Evolutionary conservation across 2,329 filamentous ascomycete species (phyloP), one percentile per base, ranked within the genome.

Genomic region (Dactylellina parvicollis): DNA sequence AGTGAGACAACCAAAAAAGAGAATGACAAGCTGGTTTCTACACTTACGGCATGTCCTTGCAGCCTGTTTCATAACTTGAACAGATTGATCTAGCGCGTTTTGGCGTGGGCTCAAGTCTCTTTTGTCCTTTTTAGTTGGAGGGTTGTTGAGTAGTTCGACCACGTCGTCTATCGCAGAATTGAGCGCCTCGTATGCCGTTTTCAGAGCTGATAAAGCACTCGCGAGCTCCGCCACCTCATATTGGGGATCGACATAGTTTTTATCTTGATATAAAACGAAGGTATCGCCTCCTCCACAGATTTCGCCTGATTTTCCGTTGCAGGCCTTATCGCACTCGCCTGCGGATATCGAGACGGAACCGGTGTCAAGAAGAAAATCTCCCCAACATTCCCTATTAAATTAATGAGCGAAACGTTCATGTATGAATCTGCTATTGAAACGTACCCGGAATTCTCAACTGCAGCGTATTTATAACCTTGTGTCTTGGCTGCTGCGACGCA

Each of bases 401-500:
- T 9, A 7, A 12, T 32, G 3, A 26, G 22, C 4, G 42, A 16
- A 36, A 60, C 2, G 18, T 9, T 20, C n/a, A n/a, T n/a, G n/a
- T n/a, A n/a, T n/a, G n/a, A n/a, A n/a, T n/a, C n/a, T n/a, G n/a
- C n/a, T n/a, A n/a, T n/a, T n/a, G n/a, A n/a, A 16, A 50, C 22
- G 1, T 50, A 61, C 56, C 56, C 56, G 10, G 56, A 61, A 34
- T 61, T 61, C n/a, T 61, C 56, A 38, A 61, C 56, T 1, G 1
- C 56, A 32, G 56, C 56, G n/a, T 61, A 61, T 40, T 61, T 61
- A 40, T 61, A 50, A 1, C 56, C 56, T 28, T 61, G 42, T 14
- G 56, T 16, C 32, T 61, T 18, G 36, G 56, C 56, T 7, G 56
- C 56, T 3, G 56, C 56, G 32, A 61, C 42, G n/a, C 56, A 61